Evolutionary conservation across 139 green algal genomes (phyloP).

Genomic region (Chlorella sp.): DNA sequence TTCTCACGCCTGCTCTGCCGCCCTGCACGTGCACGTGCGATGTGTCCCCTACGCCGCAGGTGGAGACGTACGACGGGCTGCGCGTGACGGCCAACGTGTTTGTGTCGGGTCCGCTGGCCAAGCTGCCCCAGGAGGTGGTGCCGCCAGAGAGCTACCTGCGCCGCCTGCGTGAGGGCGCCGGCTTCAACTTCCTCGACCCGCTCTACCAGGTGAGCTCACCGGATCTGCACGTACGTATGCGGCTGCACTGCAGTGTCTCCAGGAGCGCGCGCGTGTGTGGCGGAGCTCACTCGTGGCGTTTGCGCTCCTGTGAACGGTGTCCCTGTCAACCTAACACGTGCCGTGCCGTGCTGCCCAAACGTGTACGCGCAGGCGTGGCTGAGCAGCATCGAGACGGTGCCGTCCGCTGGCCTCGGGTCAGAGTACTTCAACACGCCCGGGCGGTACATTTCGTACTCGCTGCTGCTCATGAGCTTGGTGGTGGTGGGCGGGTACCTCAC

Average conservation of each 20-base stretch:
- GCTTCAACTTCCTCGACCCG: slow-evolving; percentile 45
- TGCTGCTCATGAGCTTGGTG: slow-evolving; percentile 19
- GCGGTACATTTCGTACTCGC: slow-evolving; percentile 34
- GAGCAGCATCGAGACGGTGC: slow-evolving; percentile 20
- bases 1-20: too few species aligned
- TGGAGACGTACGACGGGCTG: slow-evolving; percentile 40
- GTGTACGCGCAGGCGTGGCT: slow-evolving; percentile 30
- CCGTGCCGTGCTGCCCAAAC: too few species aligned
- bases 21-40: too few species aligned
- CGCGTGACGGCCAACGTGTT: slow-evolving; percentile 19
- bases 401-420: slow-evolving; percentile 19
- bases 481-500: slow-evolving; percentile 25
- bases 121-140: slow-evolving; percentile 18
- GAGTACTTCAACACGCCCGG: slow-evolving; percentile 42
- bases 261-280: too few species aligned
- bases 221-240: too few species aligned
- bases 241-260: too few species aligned
- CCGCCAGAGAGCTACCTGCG: slow-evolving; percentile 37
- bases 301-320: too few species aligned
- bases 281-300: too few species aligned
- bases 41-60: slow-evolving; percentile 15
- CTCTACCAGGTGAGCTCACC: slow-evolving; percentile 24
- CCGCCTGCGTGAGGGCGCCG: slow-evolving; percentile 30
- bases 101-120: slow-evolving; percentile 27
- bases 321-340: too few species aligned